Evolutionary conservation across 2,329 filamentous ascomycete genomes (phyloP), one percentile per base, ranked within the genome.

Genomic region (Fusarium agapanthi): DNA sequence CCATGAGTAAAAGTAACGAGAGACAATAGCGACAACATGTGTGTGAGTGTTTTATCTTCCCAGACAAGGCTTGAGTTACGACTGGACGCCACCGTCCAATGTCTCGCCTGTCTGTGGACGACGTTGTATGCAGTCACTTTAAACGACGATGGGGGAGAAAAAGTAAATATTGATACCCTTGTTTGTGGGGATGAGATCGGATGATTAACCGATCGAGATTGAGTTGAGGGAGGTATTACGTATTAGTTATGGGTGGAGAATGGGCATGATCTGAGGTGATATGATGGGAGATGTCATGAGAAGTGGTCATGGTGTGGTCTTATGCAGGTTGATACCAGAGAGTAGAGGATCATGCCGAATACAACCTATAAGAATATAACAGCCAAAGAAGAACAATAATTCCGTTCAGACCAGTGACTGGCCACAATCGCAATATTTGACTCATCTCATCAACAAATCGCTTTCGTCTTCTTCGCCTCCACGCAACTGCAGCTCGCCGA

Each of bases 41-140:
- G 43, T 16, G 61, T 45, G 43, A 13, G 45, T 48, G 45, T 50
- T 40, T 58, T 54, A 30, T 40, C 24, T 40, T 28, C 45, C 67
- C 55, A 70, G 44, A 32, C 45, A 53, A 67, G 67, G 47, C 38
- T 67, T 57, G 38, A 55, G 62, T 63, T 71, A 71, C 68, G 67
- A 71, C 67, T 71, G 67, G 62, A 67, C 68, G 69, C 67, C 69
- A 71, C 69, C n/a, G 22, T 35, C 30, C 58, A 71, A 71, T 71
- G 69, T 71, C 69, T 72, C 69, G 68, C 63, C 63, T 72, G 63
- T 71, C 38, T 51, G 47, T 69, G 48, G 61, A 53, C 38, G 50
- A 50, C 40, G 40, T 61, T 55, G 32, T 58, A 59, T 69, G 50
- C 54, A 56, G 50, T 50, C 54, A 69, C 34, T 68, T 44, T 55